Base-by-base conservation (phyloP, 1,284 basidiomycete species). In the Sparassis latifolia region DNA sequence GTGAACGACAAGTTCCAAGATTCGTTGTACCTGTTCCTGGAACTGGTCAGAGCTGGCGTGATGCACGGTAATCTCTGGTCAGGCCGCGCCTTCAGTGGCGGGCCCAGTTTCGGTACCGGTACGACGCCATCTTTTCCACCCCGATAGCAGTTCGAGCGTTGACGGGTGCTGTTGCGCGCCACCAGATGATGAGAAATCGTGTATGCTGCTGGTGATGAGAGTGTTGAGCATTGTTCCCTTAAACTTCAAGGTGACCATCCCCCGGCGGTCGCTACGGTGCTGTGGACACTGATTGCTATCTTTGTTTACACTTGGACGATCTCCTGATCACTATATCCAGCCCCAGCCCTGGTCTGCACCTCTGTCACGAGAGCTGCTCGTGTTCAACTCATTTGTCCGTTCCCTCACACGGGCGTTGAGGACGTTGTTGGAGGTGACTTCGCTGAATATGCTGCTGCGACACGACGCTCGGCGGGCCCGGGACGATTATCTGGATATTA, bases 1-100 rank as follows among this genome's bases (percentile, higher is more conserved):
- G 73, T 98, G 57, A 97, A 96, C 67, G 96, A 99, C 76, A 97
- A 97, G 71, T 94, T 99, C 74, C 96, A 99, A 69, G 97, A 99
- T 69, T 83, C 97, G 4, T 75, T 99, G 3, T 96, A 96, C 69
- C 71, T 96, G 66, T 88, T 97, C 70, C 75, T 96, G 68, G 90
- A 99, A 73, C 81, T 97, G 50, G 84, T 97, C 55, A 80, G 96
- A 58, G 93, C 94, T 9, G 92, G 93, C 0, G 94, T 97, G 10
- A 87, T 99, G 76, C 95, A 99, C 65, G 92, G 92, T 1, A 86
- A 94, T 62, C 73, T 89, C 51, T 98, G 92, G 86, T 90, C 90
- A 43, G 83, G 82, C n/a, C 77, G 86, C 33, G 83, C 85, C 0
- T 92, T 94, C 65, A 93, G 89, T 58, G 97, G 96, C 5, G 96